phyloP scores from a whole-genome alignment of 441 rosid genomes.

The Theobroma grandiflorum region DNA sequence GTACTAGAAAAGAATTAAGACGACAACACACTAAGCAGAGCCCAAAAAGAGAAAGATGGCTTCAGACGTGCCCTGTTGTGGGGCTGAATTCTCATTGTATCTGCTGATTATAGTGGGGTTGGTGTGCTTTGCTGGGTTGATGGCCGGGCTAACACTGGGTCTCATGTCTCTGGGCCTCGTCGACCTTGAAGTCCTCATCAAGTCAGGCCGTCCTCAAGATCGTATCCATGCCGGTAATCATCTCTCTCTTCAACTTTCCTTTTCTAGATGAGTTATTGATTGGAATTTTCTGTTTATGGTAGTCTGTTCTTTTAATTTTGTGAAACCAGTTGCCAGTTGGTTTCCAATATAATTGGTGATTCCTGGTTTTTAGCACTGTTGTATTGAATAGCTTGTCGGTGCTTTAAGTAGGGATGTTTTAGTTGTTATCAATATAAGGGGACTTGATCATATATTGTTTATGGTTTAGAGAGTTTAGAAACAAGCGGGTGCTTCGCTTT shows the following conservation, averaged over 20 bases:
- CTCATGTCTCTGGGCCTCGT: constrained; percentile 96
- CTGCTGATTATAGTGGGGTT: constrained; percentile 60
- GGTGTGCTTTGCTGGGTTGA: constrained; percentile 85
- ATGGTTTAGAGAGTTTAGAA: background rate
- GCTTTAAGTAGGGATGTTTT: background rate
- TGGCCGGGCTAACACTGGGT: constrained; percentile 97
- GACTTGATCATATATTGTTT: background rate
- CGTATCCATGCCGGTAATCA: constrained; percentile 75
- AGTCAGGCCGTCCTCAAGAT: constrained; percentile 90
- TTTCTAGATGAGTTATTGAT: constrained; percentile 9
- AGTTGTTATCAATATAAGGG: background rate
- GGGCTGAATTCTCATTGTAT: constrained; percentile 50
- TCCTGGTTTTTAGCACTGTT: background rate
- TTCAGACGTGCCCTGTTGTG: constrained; percentile 57
- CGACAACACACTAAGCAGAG: background rate
- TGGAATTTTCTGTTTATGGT: background rate
- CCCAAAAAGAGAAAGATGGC: constrained; percentile 40
- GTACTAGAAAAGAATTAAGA: background rate
- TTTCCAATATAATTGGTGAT: background rate
- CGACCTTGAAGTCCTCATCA: constrained; percentile 96
- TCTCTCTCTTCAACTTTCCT: background rate
- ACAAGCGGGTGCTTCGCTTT: background rate
- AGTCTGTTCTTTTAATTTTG: background rate
- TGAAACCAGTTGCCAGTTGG: background rate
- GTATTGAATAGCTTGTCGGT: constrained; percentile 2